These are phyloP conservation scores for Coemansia sp. DNA, from an alignment of 192 early-diverging fungal species.

Conservation along the genomic window DNA sequence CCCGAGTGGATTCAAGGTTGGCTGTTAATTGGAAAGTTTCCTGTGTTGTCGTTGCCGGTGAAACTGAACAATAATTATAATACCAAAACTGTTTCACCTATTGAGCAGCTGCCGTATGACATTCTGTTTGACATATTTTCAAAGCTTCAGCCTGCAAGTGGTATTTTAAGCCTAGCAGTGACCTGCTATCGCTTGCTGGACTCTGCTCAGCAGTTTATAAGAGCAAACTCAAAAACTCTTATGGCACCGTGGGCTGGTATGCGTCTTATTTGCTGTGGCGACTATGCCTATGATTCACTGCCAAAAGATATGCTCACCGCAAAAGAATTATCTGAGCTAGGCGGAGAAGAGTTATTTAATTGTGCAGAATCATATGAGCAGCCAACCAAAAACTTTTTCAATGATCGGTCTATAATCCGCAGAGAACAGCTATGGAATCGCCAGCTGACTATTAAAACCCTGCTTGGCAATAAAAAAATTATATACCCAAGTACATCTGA, in stretches of 20 bases:
- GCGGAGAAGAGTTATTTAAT: not conserved
- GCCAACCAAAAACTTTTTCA: not conserved
- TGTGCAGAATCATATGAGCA: not conserved
- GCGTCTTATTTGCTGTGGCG: not conserved
- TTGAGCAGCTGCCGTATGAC: not conserved
- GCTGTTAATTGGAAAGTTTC: not conserved
- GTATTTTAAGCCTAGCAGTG: not conserved
- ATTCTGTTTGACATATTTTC: not conserved
- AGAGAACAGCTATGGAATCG: too few species aligned
- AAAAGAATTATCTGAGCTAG: not conserved
- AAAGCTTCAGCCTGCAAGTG: not conserved
- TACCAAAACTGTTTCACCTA: not conserved
- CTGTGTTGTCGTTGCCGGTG: not conserved
- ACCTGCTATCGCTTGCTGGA: not conserved
- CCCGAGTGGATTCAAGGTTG: not conserved
- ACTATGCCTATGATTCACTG: not conserved
- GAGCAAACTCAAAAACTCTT: not conserved
- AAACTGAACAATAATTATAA: not conserved
- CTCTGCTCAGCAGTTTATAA: not conserved
- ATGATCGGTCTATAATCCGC: too few species aligned
- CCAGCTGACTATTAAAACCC: not conserved
- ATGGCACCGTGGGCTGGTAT: conserved; percentile 1
- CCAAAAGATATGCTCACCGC: not conserved
- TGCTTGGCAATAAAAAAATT: not conserved
- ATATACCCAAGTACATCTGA: not conserved